Evolutionary conservation across 148 eudicot genomes (phyloP).

Genomic region (Pharnaceum exiguum): DNA sequence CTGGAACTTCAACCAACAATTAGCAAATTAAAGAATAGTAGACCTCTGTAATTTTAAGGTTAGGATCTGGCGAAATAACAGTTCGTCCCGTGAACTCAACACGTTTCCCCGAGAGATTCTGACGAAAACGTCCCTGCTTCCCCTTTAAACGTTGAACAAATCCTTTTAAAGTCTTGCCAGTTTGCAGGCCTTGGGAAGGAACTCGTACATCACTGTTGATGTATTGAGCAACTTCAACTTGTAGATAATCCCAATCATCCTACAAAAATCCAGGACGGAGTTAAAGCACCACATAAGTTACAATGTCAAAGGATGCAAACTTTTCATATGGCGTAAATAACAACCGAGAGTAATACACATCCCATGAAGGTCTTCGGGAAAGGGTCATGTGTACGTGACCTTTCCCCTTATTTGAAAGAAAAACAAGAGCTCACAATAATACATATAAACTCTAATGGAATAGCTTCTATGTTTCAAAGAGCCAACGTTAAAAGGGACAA

Average conservation of each 20-base stretch:
- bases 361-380: too few relatives aligned
- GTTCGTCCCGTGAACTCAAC: slow-evolving; percentile 97
- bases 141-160: slow-evolving; percentile 96
- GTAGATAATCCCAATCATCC: slow-evolving; percentile 73
- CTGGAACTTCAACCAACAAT: not conserved
- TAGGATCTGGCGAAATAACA: slow-evolving; percentile 98
- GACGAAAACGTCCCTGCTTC: slow-evolving; percentile 94
- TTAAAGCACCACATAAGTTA: not conserved
- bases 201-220: slow-evolving; percentile 88
- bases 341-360: too few relatives aligned
- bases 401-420: too few relatives aligned
- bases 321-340: too few relatives aligned
- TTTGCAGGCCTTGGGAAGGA: slow-evolving; percentile 23
- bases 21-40: not conserved
- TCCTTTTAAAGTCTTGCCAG: slow-evolving; percentile 57
- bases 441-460: too few relatives aligned
- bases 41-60: slow-evolving; percentile 95
- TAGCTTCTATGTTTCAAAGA: too few relatives aligned
- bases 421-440: too few relatives aligned
- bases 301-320: too few relatives aligned
- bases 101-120: slow-evolving; percentile 94
- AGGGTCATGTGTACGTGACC: too few relatives aligned
- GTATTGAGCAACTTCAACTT: slow-evolving; percentile 80
- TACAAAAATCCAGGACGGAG: slow-evolving; percentile 19
- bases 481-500: too few relatives aligned